Evolutionary conservation across 768 basidiomycete genomes (phyloP), one percentile per base, ranked within the genome.

Genomic region (Podaxis sp.): DNA sequence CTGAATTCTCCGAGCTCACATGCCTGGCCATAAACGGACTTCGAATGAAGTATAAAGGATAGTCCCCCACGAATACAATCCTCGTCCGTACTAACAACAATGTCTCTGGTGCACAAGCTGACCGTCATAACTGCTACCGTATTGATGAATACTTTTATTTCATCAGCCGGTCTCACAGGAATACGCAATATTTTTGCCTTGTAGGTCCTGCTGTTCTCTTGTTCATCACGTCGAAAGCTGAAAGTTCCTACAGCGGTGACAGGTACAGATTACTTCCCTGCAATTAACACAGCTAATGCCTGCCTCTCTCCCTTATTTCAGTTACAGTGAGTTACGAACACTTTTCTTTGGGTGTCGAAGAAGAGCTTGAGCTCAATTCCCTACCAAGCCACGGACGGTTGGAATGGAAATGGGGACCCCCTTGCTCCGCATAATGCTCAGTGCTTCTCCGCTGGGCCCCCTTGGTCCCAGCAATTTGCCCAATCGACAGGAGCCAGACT

Each of bases 401-500:
- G 67, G 67, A 52, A 26, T 2, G 70, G 70, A n/a, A 20, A 17
- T 12, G 66, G 66, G 15, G 66, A 67, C 38, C 70, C 70, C 10
- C 66, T 68, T n/a, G 51, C 55, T 2, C 48, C 66, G 15, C 67
- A 68, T 22, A 53, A 33, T 15, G 52, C 64, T 2, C n/a, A 17
- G 26, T 69, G 69, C 60, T 64, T 66, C 5, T 66, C 67, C 15
- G 70, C 66, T 6, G 70, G 70, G 6, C 70, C 70, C 2, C 67
- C 68, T 38, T 70, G 70, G 70, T 66, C 66, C 5, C 54, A 62
- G 20, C 68, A 68, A 59, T 61, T 70, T 28, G 58, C 37, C n/a
- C 61, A 59, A 26, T 52, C 67, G 30, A 65, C 64, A 28, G 56
- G 62, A 65, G 61, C 49, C 58, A 67, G 12, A 57, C 65, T 70